Percentiles rank a stretch among this genome's conserved stretches.
These are phyloP conservation scores for Rhizopus arrhizus DNA, from an alignment of 371 early-diverging fungal species.

Conservation along the genomic window DNA sequence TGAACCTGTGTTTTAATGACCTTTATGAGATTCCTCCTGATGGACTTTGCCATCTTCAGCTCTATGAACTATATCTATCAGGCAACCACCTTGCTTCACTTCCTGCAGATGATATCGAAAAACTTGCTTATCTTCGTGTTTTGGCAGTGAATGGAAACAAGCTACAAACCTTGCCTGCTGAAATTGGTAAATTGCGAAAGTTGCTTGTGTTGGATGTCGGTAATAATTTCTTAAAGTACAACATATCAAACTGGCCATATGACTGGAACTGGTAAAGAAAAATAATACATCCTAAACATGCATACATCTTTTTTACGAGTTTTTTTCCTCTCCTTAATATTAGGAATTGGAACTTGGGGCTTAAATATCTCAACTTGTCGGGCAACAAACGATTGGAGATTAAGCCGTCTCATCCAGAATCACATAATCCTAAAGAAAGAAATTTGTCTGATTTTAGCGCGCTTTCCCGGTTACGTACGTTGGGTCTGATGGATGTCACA, in stretches of 20 bases:
- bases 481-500: constrained; percentile 90
- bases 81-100: constrained; percentile 85
- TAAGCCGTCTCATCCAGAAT: constrained; percentile 63
- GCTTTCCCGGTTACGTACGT: constrained; percentile 71
- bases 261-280: constrained; percentile 91
- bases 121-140: constrained; percentile 65
- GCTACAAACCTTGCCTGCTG: constrained; percentile 88
- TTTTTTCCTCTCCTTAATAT: too few species aligned
- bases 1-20: constrained; percentile 86
- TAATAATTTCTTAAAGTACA: constrained; percentile 87
- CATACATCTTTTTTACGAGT: too few species aligned
- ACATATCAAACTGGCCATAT: constrained; percentile 93
- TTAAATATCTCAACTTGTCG: constrained; percentile 88
- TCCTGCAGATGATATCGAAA: constrained; percentile 86
- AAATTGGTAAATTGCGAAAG: constrained; percentile 80
- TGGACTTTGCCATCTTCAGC: constrained; percentile 51
- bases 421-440: constrained; percentile 48
- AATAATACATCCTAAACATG: background rate
- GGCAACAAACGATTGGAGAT: constrained; percentile 91
- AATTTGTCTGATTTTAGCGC: constrained; percentile 79
- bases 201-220: constrained; percentile 84
- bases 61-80: constrained; percentile 79
- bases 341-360: constrained; percentile 88
- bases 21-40: constrained; percentile 78
- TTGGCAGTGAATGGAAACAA: constrained; percentile 90